Percentiles rank a stretch among this genome's conserved stretches.
Evolutionary conservation across 2,329 filamentous ascomycete genomes (phyloP).

Genomic region (Venturia nashicola): DNA sequence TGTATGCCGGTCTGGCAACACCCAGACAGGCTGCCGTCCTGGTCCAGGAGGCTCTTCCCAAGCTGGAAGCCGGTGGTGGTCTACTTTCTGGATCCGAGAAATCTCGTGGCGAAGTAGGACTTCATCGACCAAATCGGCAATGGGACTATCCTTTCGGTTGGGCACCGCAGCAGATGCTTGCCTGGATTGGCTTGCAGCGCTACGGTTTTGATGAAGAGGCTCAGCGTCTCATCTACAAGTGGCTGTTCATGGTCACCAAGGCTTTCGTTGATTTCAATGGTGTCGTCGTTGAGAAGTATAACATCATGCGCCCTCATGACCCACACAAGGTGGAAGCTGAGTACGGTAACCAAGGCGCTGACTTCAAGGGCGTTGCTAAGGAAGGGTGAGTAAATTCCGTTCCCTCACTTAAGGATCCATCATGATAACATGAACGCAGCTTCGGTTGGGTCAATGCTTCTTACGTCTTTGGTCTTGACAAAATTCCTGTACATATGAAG

Average conservation of each 20-base stretch:
- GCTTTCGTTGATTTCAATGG: constrained; percentile 98
- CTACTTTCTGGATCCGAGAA: constrained; percentile 81
- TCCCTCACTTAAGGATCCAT: not conserved
- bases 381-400: constrained; percentile 59
- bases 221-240: constrained; percentile 83
- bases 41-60: constrained; percentile 69
- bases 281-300: constrained; percentile 97
- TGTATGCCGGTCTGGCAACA: constrained; percentile 85
- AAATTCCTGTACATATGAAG: constrained; percentile 79
- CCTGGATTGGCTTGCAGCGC: constrained; percentile 83
- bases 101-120: constrained; percentile 66
- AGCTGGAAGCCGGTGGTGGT: constrained; percentile 79
- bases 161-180: constrained; percentile 97
- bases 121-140: constrained; percentile 84
- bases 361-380: constrained; percentile 90
- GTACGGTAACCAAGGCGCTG: constrained; percentile 90
- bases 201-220: constrained; percentile 90
- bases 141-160: constrained; percentile 99
- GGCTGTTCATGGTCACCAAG: constrained; percentile 97
- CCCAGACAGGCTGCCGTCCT: constrained; percentile 77
- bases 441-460: constrained; percentile 99
- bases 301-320: constrained; percentile 80
- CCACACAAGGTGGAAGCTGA: constrained; percentile 92
- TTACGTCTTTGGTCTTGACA: constrained; percentile 84
- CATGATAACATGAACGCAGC: constrained; percentile 35